Base-by-base conservation (phyloP, 2,329 filamentous ascomycete genomes). In the Ascochyta rabiei region DNA sequence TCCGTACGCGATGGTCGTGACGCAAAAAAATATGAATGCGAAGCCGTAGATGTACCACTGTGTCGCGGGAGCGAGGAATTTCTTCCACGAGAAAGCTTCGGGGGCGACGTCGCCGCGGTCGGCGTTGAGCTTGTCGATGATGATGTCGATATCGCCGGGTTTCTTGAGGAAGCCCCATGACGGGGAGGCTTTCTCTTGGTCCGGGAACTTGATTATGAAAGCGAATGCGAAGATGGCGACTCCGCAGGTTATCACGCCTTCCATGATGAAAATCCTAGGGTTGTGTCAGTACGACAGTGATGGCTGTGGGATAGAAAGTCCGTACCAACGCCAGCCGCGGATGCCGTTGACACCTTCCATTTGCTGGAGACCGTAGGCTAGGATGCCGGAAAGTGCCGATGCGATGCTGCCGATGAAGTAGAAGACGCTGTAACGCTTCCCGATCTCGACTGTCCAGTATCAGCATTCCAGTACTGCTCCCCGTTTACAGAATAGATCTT, bases 1-100 rank as follows among this genome's bases (percentile, higher is more conserved):
- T 12, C 58, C 63, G 24, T 66, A 68, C 4, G 63, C 53, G 13
- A 68, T 59, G 0, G 63, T 68, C 1, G 64, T 66, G 6, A 62
- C 56, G 31, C 61, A 60, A 23, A 64, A 56, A n/a, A 66, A 56
- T 24, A 63, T 59, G 38, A 67, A 43, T 4, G 61, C 57, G 44
- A 65, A 65, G 4, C 56, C 60, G 37, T 66, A 68, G 19, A 68
- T 68, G 51, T 64, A 66, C 60, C 60, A 62, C 18, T 66, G 63
- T 35, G 60, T 66, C 5, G 60, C 63, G 8, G 61, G 60, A n/a
- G 59, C 57, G 18, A 66, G 54, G 28, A 65, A 66, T 33, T 56
- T 60, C 38, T 61, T 62, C 62, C 60, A 63, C 2, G 63, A 60
- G 40, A 66, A 65, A 12, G 53, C 38, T 41, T 65, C 62, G 2